Conservation (phyloP, 2,329 filamentous ascomycete genomes). For the Colletotrichum lentis region DNA sequence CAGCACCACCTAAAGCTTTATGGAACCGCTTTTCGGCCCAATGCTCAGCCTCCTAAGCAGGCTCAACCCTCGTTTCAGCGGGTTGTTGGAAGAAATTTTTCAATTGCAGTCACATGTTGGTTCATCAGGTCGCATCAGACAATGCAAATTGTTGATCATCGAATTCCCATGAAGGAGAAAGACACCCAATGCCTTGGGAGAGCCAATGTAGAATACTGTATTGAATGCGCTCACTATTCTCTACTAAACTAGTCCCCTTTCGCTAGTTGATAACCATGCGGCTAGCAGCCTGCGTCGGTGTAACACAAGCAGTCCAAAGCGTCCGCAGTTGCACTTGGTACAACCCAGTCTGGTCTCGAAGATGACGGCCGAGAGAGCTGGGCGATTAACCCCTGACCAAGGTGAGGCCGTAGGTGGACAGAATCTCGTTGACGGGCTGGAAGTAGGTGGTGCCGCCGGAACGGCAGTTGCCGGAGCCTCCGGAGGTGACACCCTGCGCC, state of each 20-base stretch:
- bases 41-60: background rate
- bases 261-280: background rate
- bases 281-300: background rate
- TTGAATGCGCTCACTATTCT: background rate
- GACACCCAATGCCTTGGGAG: background rate
- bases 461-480: conserved; percentile 51
- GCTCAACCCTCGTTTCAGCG: background rate
- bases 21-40: background rate
- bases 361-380: background rate
- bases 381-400: conserved; percentile 41
- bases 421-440: conserved; percentile 53
- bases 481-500: conserved; percentile 54
- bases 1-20: too few species aligned
- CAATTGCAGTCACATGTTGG: background rate
- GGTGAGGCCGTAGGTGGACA: conserved; percentile 49
- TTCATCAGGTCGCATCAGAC: background rate
- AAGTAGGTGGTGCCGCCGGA: conserved; percentile 51
- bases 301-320: background rate
- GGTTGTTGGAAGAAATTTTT: background rate
- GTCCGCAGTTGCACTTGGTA: background rate
- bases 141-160: background rate
- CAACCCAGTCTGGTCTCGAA: background rate
- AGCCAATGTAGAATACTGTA: background rate
- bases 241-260: background rate
- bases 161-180: background rate